Conservation (phyloP, 2,329 filamentous ascomycete species). For the Neofusicoccum laricinum region DNA sequence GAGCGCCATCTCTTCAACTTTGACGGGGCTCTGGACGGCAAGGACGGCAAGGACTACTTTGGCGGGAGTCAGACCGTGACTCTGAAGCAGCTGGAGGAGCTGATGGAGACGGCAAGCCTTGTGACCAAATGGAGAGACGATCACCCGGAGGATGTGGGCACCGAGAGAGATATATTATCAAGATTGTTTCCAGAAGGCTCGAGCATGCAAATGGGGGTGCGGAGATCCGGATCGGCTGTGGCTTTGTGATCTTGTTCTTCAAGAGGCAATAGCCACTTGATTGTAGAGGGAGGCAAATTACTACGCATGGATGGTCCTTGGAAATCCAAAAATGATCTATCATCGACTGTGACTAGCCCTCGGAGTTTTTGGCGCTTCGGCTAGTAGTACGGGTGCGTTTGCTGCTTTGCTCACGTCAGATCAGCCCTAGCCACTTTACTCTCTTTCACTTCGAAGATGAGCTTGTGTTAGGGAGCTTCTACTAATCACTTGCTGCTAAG, state of each 20-base stretch:
- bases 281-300: too few species aligned
- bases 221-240: not conserved
- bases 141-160: conserved; percentile 40
- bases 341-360: too few species aligned
- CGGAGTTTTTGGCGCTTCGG: too few species aligned
- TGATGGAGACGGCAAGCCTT: conserved; percentile 39
- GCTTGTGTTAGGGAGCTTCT: too few species aligned
- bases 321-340: too few species aligned
- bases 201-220: not conserved
- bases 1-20: conserved; percentile 44
- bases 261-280: not conserved
- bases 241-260: not conserved
- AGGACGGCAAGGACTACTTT: conserved; percentile 28
- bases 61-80: conserved; percentile 20
- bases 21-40: conserved; percentile 24
- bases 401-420: too few species aligned
- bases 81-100: conserved; percentile 37
- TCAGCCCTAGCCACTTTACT: too few species aligned
- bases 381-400: too few species aligned
- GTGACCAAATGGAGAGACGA: conserved; percentile 47
- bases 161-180: conserved; percentile 41
- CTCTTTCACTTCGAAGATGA: too few species aligned
- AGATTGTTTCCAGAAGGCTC: conserved; percentile 27
- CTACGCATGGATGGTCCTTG: too few species aligned
- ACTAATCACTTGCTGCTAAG: too few species aligned